These are phyloP conservation scores for Thalassiosira exigua DNA, from an alignment of 352 stramenopile species.

Conservation along the genomic window DNA sequence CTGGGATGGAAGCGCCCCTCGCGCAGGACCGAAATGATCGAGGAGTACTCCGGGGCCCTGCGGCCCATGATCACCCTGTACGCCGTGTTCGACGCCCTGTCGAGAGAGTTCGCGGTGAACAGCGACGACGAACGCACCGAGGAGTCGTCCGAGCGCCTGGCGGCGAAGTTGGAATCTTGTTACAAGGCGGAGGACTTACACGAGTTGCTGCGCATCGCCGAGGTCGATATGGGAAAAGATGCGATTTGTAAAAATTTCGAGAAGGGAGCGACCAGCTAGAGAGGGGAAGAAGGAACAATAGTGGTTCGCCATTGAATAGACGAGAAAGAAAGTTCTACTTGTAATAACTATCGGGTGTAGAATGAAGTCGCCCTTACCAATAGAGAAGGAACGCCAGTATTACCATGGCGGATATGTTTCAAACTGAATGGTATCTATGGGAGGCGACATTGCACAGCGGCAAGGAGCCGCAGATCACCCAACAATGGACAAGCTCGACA, in stretches of 20 bases:
- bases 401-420: too few species aligned
- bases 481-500: too few species aligned
- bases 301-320: too few species aligned
- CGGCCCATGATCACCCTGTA: constrained; percentile 80
- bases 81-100: constrained; percentile 78
- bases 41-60: constrained; percentile 73
- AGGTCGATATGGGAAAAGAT: constrained; percentile 44
- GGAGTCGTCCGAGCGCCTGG: constrained; percentile 60
- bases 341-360: too few species aligned
- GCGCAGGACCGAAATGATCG: constrained; percentile 44
- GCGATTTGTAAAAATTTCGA: constrained; percentile 60
- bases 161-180: constrained; percentile 68
- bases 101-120: constrained; percentile 66
- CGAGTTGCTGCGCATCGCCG: constrained; percentile 61
- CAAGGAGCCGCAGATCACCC: too few species aligned
- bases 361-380: too few species aligned
- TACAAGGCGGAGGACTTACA: constrained; percentile 65
- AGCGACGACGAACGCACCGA: constrained; percentile 69
- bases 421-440: too few species aligned
- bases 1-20: constrained; percentile 3
- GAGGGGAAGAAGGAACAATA: not conserved
- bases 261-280: constrained; percentile 22
- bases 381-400: too few species aligned
- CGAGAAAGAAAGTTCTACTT: too few species aligned
- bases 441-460: too few species aligned